phyloP scores from a whole-genome alignment of 345 rosid species.

The Viola odorata region DNA sequence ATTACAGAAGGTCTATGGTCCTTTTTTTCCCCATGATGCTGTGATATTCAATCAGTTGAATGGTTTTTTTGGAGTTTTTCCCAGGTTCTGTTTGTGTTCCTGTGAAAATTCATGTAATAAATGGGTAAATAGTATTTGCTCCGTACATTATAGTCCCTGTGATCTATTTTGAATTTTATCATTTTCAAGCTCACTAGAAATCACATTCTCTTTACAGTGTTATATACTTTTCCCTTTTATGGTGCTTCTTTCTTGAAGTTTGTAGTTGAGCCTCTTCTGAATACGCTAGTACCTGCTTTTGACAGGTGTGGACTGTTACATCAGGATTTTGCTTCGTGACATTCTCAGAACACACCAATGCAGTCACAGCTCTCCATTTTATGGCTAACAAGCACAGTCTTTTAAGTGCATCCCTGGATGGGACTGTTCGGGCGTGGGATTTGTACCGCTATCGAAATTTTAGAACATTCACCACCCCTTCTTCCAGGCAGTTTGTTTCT shows the following conservation, averaged over 20 bases:
- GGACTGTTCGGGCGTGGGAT: slow-evolving; percentile 99
- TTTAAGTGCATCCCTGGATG: slow-evolving; percentile 89
- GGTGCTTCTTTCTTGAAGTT: neutral
- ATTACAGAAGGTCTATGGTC: too few species aligned
- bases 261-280: neutral
- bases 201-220: too few species aligned
- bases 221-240: neutral
- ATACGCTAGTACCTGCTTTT: slow-evolving; percentile 13
- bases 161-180: neutral
- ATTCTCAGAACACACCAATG: slow-evolving; percentile 88
- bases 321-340: slow-evolving; percentile 98
- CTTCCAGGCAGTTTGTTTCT: slow-evolving; percentile 92
- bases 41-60: neutral
- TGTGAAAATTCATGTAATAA: neutral
- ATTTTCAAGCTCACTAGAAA: neutral
- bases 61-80: neutral
- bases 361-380: slow-evolving; percentile 93
- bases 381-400: slow-evolving; percentile 88
- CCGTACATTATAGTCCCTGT: too few species aligned
- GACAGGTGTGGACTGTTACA: slow-evolving; percentile 85
- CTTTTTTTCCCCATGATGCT: too few species aligned
- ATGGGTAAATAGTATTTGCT: neutral
- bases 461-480: slow-evolving; percentile 89
- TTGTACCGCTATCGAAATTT: slow-evolving; percentile 83
- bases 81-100: neutral